Percentiles rank a stretch among this genome's conserved stretches.
Evolutionary conservation across 371 early-diverging fungal genomes (phyloP).

Genomic region (Blyttiomyces sp.): DNA sequence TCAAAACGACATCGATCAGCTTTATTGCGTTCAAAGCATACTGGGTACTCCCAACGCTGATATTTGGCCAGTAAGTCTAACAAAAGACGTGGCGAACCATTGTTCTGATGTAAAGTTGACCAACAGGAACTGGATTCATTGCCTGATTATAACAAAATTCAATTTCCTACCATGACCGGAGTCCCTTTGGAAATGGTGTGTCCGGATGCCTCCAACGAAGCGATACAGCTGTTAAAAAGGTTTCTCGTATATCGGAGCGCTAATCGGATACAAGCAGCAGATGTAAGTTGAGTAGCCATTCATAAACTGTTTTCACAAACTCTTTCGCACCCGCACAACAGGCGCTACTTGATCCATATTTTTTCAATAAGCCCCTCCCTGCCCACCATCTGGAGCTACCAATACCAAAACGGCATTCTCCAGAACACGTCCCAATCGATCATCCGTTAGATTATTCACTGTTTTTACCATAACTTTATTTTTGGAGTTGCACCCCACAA

Average conservation of each 20-base stretch:
- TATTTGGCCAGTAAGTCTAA: constrained; percentile 49
- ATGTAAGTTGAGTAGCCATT: constrained; percentile 24
- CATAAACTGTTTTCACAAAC: background rate
- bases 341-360: constrained; percentile 46
- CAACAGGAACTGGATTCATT: constrained; percentile 44
- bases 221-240: constrained; percentile 40
- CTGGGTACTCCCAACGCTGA: constrained; percentile 50
- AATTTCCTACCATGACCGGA: constrained; percentile 37
- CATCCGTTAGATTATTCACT: constrained; percentile 1
- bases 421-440: constrained; percentile 14
- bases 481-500: no score
- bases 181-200: constrained; percentile 36
- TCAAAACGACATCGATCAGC: constrained; percentile 58
- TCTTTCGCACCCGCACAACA: constrained; percentile 2
- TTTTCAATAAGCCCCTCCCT: constrained; percentile 46
- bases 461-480: no score
- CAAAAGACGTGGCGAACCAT: background rate
- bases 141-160: constrained; percentile 55
- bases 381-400: constrained; percentile 52
- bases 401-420: constrained; percentile 35
- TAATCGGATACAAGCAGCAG: constrained; percentile 39
- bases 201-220: constrained; percentile 45
- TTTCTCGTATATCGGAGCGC: constrained; percentile 45
- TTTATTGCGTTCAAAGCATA: constrained; percentile 46
- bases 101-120: background rate